phyloP scores from a whole-genome alignment of 306 rosid species.

The Cajanus cajan region DNA sequence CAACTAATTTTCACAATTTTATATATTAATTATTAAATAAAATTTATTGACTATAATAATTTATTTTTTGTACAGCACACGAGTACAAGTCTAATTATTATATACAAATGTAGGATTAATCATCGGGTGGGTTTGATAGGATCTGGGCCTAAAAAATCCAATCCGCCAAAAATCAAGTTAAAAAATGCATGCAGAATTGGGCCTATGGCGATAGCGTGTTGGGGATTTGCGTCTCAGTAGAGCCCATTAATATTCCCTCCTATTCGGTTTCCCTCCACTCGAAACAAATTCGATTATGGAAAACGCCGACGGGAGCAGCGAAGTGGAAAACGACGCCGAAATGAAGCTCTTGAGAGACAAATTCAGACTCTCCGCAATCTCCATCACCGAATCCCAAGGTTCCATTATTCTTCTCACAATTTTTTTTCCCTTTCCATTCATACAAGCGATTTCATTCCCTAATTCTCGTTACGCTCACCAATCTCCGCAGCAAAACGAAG shows the following conservation, averaged over 20 bases:
- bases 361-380: constrained; percentile 71
- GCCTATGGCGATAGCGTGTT: too few relatives aligned
- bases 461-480: neutral
- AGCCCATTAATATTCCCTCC: neutral
- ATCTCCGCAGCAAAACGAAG: constrained; percentile 38
- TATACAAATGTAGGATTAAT: too few relatives aligned
- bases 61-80: too few relatives aligned
- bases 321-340: constrained; percentile 42
- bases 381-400: constrained; percentile 75
- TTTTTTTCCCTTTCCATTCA: neutral
- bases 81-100: too few relatives aligned
- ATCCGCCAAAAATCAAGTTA: too few relatives aligned
- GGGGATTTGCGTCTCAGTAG: neutral
- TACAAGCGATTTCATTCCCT: neutral
- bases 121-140: too few relatives aligned
- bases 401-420: neutral
- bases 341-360: constrained; percentile 62
- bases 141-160: too few relatives aligned
- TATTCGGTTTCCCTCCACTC: constrained; percentile 23
- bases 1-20: too few relatives aligned
- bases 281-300: constrained; percentile 14
- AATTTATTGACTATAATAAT: too few relatives aligned
- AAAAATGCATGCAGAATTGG: neutral
- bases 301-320: constrained; percentile 19
- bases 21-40: too few relatives aligned